Percentiles rank a stretch among this genome's conserved stretches.
Conservation (phyloP, 768 basidiomycete genomes). For the Paxillus ammoniavirescens region DNA sequence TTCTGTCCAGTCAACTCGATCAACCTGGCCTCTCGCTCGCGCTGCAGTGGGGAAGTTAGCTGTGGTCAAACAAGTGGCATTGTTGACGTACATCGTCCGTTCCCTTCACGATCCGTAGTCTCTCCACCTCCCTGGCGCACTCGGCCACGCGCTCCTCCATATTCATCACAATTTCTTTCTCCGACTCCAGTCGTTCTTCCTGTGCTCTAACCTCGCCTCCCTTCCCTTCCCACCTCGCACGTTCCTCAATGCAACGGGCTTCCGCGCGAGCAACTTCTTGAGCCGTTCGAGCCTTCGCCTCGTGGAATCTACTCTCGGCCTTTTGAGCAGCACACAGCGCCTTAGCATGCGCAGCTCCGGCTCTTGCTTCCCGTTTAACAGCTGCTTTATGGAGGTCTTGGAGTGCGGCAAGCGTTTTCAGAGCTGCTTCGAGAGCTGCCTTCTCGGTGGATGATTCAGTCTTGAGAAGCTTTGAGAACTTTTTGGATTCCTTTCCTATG, state of each 20-base stretch:
- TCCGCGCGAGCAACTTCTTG: conserved; percentile 47
- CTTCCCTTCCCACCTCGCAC: conserved; percentile 54
- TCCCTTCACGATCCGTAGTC: conserved; percentile 58
- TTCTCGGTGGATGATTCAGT: conserved; percentile 69
- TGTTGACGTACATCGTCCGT: conserved; percentile 55
- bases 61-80: background rate
- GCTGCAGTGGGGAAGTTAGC: conserved; percentile 26
- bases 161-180: conserved; percentile 52
- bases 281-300: conserved; percentile 58
- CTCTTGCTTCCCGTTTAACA: conserved; percentile 62
- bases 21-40: conserved; percentile 56
- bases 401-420: conserved; percentile 65
- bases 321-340: conserved; percentile 59
- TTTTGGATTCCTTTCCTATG: conserved; percentile 57
- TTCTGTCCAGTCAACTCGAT: conserved; percentile 31
- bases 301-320: conserved; percentile 57
- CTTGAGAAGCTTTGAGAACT: conserved; percentile 67
- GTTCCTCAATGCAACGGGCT: conserved; percentile 49
- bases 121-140: conserved; percentile 74
- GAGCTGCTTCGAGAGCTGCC: conserved; percentile 54
- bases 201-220: conserved; percentile 46
- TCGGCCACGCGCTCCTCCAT: conserved; percentile 62
- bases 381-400: conserved; percentile 69
- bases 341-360: conserved; percentile 51
- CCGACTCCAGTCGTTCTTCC: conserved; percentile 47